phyloP scores from a whole-genome alignment of 164 flowering plant species.

The Macadamia tetraphylla region DNA sequence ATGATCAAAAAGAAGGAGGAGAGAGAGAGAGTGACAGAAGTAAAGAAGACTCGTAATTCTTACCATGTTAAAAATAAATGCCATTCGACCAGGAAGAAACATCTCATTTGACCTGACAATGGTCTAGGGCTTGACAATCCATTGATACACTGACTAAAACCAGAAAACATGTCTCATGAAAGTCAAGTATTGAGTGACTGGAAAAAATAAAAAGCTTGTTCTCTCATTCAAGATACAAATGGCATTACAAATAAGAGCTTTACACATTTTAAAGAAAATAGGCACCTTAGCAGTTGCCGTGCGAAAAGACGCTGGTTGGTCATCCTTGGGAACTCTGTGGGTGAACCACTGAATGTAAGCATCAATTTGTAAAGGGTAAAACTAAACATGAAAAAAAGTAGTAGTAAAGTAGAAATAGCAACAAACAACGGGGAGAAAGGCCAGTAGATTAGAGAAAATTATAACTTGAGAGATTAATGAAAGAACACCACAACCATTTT shows the following conservation, averaged over 20 bases:
- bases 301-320: slow-evolving; percentile 72
- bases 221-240: too few relatives aligned
- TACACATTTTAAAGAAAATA: slow-evolving; percentile 2
- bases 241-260: background rate
- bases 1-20: background rate
- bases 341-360: background rate
- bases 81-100: too few relatives aligned
- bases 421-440: background rate
- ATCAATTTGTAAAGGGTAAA: background rate
- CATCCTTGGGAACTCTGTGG: slow-evolving; percentile 64
- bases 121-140: too few relatives aligned
- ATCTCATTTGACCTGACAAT: too few relatives aligned
- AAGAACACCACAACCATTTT: too few relatives aligned
- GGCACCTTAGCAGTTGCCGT: slow-evolving; percentile 84
- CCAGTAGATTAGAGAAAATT: background rate
- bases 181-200: too few relatives aligned
- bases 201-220: too few relatives aligned
- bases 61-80: too few relatives aligned
- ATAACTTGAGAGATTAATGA: too few relatives aligned
- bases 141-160: too few relatives aligned
- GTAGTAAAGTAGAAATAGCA: background rate
- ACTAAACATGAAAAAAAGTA: background rate
- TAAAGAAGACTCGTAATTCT: background rate
- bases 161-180: too few relatives aligned
- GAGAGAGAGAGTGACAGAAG: too few relatives aligned